Base-by-base conservation (phyloP, 257 asterid species). In the Penstemon barbatus region DNA sequence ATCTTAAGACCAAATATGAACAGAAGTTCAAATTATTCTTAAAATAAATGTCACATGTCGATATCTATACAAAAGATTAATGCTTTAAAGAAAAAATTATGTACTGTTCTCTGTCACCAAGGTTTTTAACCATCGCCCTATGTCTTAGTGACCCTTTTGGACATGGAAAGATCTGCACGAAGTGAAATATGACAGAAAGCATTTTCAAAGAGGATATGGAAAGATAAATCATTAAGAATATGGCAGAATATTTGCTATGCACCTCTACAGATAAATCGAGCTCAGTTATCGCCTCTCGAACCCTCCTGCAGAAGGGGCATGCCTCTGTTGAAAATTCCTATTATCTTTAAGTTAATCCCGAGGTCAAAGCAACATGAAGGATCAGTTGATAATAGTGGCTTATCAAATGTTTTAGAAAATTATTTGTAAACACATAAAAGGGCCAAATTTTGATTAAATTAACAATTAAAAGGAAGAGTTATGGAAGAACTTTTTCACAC, bases 241-340 rank as follows among this genome's bases (percentile, higher is more conserved):
- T 4, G 43, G 49, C 19, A 69, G 49, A 25, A 11, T 46, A 54
- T 11, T 13, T 4, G 39, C 15, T 33, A 38, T 42, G 39, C 63
- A 84, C 95, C 89, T 87, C 92, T 4, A 81, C 88, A 51, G 95
- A 85, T 63, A 89, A 78, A 79, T 89, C 96, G 58, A 89, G 92
- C 82, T 89, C 96, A 33, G 92, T 87, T 15, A 89, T 74, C 72
- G 96, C 92, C 71, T 89, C 96, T 7, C 96, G 86, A 45, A 89
- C 96, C 84, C 96, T 87, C 75, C 95, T 86, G 76, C 96, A 87
- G 75, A 89, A 89, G 8, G 96, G 96, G 82, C 96, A 89, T 56
- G 96, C 96, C 87, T 89, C 96, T 89, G 95, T 79, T 65, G 81
- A 78, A 74, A 86, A 76, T 61, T 66, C 79, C 78, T 70, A 77